Evolutionary conservation across 2,329 filamentous ascomycete species (phyloP).

Genomic region (Aspergillus unguis): DNA sequence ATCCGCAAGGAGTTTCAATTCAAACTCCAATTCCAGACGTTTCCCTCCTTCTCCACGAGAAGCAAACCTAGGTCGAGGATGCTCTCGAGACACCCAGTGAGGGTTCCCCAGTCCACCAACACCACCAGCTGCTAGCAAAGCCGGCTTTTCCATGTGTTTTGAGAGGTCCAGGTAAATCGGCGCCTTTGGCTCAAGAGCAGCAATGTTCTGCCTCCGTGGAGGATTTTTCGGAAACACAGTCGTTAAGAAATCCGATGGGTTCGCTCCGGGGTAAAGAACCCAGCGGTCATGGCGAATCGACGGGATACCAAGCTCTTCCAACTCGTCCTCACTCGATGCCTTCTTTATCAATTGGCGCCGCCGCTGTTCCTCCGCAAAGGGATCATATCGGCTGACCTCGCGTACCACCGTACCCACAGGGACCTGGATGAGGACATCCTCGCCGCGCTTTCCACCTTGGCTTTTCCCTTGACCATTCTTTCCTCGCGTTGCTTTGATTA

Average conservation of each 20-base stretch:
- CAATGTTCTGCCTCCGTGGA: conserved; percentile 55
- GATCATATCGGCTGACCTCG: conserved; percentile 76
- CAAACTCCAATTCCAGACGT: conserved; percentile 75
- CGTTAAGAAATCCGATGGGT: conserved; percentile 64
- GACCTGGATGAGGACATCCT: conserved; percentile 83
- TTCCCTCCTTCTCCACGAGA: conserved; percentile 80
- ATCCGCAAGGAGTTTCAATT: conserved; percentile 92
- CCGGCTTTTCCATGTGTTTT: conserved; percentile 73
- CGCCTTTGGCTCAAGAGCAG: conserved; percentile 65
- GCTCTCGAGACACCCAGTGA: conserved; percentile 78
- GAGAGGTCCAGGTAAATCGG: conserved; percentile 73
- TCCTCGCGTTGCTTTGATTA: conserved; percentile 49
- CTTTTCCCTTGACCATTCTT: conserved; percentile 48
- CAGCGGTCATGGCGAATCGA: conserved; percentile 65
- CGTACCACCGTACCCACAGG: conserved; percentile 88
- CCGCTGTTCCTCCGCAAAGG: conserved; percentile 64
- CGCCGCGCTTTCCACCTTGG: conserved; percentile 68
- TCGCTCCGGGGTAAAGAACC: conserved; percentile 78
- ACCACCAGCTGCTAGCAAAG: conserved; percentile 82
- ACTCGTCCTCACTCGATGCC: conserved; percentile 32
- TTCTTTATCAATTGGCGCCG: conserved; percentile 12
- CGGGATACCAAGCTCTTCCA: conserved; percentile 42
- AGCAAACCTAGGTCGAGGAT: conserved; percentile 76
- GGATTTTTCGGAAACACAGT: conserved; percentile 58
- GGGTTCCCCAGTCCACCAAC: conserved; percentile 90